These are phyloP conservation scores for Wickerhamomyces pijperi DNA, from an alignment of 805 yeast genomes.

Conservation along the genomic window DNA sequence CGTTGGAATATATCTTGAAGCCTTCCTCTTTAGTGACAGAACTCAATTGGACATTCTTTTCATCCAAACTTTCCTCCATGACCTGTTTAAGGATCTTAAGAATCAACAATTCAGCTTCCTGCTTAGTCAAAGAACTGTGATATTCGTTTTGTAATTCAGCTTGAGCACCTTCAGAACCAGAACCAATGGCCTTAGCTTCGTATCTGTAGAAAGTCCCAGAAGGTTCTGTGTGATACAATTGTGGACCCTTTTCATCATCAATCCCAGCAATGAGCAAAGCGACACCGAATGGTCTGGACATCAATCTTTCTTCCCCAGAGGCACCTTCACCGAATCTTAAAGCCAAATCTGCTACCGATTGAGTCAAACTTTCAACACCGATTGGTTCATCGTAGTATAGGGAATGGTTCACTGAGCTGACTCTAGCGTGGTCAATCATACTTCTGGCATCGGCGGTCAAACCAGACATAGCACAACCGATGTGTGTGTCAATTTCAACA, in stretches of 20 bases:
- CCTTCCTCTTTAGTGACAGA: slow-evolving; percentile 82
- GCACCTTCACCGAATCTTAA: slow-evolving; percentile 96
- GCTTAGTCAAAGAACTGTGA: slow-evolving; percentile 80
- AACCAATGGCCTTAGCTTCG: slow-evolving; percentile 98
- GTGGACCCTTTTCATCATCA: slow-evolving; percentile 90
- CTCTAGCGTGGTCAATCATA: slow-evolving; percentile 97
- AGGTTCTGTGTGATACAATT: slow-evolving; percentile 97
- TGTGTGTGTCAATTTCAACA: slow-evolving; percentile 85
- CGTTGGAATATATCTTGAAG: slow-evolving; percentile 75
- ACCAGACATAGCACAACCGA: slow-evolving; percentile 99
- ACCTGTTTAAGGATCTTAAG: slow-evolving; percentile 91
- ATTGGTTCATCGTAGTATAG: slow-evolving; percentile 88
- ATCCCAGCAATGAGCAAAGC: slow-evolving; percentile 92
- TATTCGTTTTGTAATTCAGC: slow-evolving; percentile 94
- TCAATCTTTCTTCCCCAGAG: slow-evolving; percentile 76
- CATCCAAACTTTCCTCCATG: slow-evolving; percentile 96
- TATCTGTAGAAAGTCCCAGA: slow-evolving; percentile 96
- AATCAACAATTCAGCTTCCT: slow-evolving; percentile 86
- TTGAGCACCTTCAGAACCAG: slow-evolving; percentile 99
- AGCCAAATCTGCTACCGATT: slow-evolving; percentile 94
- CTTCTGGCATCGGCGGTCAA: slow-evolving; percentile 97
- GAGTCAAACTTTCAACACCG: slow-evolving; percentile 87
- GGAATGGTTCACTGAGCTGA: slow-evolving; percentile 75
- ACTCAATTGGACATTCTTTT: slow-evolving; percentile 91
- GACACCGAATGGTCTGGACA: slow-evolving; percentile 99